Evolutionary conservation across 257 asterid species (phyloP), one percentile per base, ranked within the genome.

Genomic region (Penstemon davidsonii): DNA sequence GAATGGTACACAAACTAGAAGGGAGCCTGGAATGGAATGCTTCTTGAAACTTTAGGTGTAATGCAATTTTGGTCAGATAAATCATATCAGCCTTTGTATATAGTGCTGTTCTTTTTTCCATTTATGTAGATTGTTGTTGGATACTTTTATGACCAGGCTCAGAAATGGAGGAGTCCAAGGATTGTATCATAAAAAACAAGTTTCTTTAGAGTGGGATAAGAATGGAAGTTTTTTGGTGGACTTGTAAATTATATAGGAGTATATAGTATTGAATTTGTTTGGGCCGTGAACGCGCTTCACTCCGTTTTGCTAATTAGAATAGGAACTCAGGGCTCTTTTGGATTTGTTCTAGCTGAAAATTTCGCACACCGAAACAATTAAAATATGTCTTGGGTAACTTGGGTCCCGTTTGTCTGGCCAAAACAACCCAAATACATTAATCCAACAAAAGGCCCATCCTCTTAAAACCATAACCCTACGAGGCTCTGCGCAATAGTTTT

Each of bases 21-120:
- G 67, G 46, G 39, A 41, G 62, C 41, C 10, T 36, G 7, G 36
- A 45, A 37, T 49, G 42, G 42, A 52, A 44, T 5, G 49, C 13
- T 11, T 58, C 54, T 47, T 41, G 50, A 73, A 56, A 62, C 50
- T 67, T 36, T 56, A 46, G 62, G 44, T 51, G 18, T 72, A 55
- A 65, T 19, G 59, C 38, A 55, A 40, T 64, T 51, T n/a, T 53
- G 77, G 85, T 62, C 43, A 55, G 50, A 65, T 65, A 43, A 57
- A 25, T 70, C 62, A 62, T 76, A 68, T 44, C 44, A 61, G 66
- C 62, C 55, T 19, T 36, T 80, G 78, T 77, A 62, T 60, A 71
- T 72, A 42, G 41, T 62, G 55, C 62, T 62, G 64, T 33, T 13
- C 59, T 60, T 41, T 62, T 13, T 55, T 19, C 39, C 50, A 13